Percentiles rank a stretch among this genome's conserved stretches.
These are phyloP conservation scores for Penicillium desertorum DNA, from an alignment of 495 filamentous ascomycete species.

Conservation along the genomic window DNA sequence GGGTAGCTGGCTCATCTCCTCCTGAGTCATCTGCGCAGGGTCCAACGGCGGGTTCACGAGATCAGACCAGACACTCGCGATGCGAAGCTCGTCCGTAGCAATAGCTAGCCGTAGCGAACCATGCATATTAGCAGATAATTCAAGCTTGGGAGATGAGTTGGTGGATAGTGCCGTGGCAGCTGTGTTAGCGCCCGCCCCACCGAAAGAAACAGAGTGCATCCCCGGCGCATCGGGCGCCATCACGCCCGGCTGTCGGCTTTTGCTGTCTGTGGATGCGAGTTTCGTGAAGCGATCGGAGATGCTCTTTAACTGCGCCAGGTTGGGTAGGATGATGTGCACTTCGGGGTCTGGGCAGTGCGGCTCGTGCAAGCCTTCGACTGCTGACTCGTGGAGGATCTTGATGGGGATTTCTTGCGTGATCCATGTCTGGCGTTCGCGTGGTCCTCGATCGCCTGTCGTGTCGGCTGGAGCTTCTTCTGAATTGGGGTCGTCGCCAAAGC, in stretches of 20 bases:
- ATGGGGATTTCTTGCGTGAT: constrained; percentile 98
- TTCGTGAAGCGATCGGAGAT: constrained; percentile 94
- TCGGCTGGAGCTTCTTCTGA: constrained; percentile 24
- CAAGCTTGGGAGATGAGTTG: constrained; percentile 60
- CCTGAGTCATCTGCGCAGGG: constrained; percentile 63
- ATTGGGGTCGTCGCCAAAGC: neutral
- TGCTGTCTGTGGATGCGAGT: constrained; percentile 51
- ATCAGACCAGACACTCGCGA: constrained; percentile 77
- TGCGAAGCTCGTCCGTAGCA: constrained; percentile 73
- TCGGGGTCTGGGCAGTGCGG: constrained; percentile 88
- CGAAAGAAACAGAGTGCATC: constrained; percentile 3
- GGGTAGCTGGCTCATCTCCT: constrained; percentile 66
- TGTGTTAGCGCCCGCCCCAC: constrained; percentile 1
- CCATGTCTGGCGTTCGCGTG: constrained; percentile 71
- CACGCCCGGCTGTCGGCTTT: constrained; percentile 17
- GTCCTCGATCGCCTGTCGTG: constrained; percentile 47
- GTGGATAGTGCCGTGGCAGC: constrained; percentile 22
- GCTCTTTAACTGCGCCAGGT: constrained; percentile 77
- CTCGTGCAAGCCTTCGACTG: constrained; percentile 83
- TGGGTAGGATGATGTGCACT: constrained; percentile 87
- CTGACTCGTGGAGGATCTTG: constrained; percentile 74
- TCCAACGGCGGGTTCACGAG: constrained; percentile 84
- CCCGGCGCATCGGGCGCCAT: constrained; percentile 20
- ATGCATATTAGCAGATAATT: constrained; percentile 85
- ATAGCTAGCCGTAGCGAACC: constrained; percentile 77